phyloP scores from a whole-genome alignment of 805 yeast genomes.

The Candida palmyrensis region DNA sequence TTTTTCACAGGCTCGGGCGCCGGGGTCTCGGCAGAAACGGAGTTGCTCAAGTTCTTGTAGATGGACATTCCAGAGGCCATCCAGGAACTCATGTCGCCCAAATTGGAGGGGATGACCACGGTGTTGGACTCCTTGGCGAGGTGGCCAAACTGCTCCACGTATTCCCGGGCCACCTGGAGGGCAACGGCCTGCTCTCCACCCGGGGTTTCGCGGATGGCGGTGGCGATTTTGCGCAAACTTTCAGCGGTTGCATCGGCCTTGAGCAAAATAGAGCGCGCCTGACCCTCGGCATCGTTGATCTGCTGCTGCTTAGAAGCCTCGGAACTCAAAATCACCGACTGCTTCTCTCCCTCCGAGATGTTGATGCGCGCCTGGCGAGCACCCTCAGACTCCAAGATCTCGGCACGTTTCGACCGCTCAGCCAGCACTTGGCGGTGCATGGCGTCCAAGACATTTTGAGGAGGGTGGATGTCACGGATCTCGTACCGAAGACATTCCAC shows the following conservation, averaged over 20 bases:
- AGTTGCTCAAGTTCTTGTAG: conserved; percentile 45
- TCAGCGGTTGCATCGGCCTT: conserved; percentile 71
- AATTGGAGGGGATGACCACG: conserved; percentile 68
- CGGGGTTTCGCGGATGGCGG: conserved; percentile 61
- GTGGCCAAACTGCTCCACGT: conserved; percentile 75
- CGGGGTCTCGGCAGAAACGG: conserved; percentile 13
- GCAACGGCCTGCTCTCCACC: conserved; percentile 75
- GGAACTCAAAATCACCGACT: conserved; percentile 65
- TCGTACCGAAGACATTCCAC: conserved; percentile 79
- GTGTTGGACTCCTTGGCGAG: conserved; percentile 81
- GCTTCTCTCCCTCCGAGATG: conserved; percentile 78
- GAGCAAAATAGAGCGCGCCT: conserved; percentile 60
- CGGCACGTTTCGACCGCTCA: conserved; percentile 82
- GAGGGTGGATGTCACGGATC: conserved; percentile 85
- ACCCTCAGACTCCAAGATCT: conserved; percentile 84
- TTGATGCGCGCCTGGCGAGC: conserved; percentile 73
- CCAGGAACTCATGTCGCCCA: conserved; percentile 69
- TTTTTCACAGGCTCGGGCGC: no score
- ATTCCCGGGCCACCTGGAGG: conserved; percentile 77
- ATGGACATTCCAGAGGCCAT: conserved; percentile 77
- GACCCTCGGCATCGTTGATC: conserved; percentile 69
- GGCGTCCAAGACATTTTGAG: conserved; percentile 77
- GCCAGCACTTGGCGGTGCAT: conserved; percentile 91
- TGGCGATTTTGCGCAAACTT: conserved; percentile 59
- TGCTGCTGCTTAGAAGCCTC: conserved; percentile 62